Conservation (phyloP, 495 filamentous ascomycete species). For the Penicillium cinerascens region DNA sequence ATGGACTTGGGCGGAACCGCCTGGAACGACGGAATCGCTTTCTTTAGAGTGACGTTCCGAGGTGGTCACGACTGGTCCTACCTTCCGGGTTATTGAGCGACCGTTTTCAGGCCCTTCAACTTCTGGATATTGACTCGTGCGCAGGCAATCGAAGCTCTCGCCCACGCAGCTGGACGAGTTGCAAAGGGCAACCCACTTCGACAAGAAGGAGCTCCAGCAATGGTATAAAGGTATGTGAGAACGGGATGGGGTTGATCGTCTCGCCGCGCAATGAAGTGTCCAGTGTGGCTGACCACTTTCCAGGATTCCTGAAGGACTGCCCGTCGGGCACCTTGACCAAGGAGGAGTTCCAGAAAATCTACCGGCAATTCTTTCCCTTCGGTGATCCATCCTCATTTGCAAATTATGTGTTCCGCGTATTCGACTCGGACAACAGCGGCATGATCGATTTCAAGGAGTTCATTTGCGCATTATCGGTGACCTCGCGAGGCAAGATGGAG, state of each 20-base stretch:
- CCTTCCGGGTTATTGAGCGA: not conserved
- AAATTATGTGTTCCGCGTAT: conserved; percentile 99
- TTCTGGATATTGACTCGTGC: not conserved
- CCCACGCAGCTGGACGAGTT: conserved; percentile 92
- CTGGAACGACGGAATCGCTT: conserved; percentile 4
- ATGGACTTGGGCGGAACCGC: not conserved
- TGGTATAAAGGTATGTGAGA: conserved; percentile 88
- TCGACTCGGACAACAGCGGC: conserved; percentile 94
- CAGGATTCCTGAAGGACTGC: conserved; percentile 98
- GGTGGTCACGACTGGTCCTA: not conserved
- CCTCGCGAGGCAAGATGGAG: conserved; percentile 96
- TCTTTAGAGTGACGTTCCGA: not conserved
- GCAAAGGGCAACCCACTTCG: conserved; percentile 94
- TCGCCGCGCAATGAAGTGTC: not conserved
- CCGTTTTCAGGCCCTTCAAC: not conserved
- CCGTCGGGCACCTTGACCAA: conserved; percentile 94
- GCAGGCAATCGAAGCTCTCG: conserved; percentile 89
- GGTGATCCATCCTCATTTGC: conserved; percentile 95
- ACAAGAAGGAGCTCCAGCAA: conserved; percentile 99
- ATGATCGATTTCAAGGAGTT: conserved; percentile 99
- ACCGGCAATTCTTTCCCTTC: conserved; percentile 98
- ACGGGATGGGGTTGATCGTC: not conserved
- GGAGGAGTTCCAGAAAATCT: conserved; percentile 98
- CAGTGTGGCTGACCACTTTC: not conserved
- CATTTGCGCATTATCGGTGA: conserved; percentile 97